Evolutionary conservation across 805 yeast genomes (phyloP).

Genomic region (Tanozyma kutaoensis): DNA sequence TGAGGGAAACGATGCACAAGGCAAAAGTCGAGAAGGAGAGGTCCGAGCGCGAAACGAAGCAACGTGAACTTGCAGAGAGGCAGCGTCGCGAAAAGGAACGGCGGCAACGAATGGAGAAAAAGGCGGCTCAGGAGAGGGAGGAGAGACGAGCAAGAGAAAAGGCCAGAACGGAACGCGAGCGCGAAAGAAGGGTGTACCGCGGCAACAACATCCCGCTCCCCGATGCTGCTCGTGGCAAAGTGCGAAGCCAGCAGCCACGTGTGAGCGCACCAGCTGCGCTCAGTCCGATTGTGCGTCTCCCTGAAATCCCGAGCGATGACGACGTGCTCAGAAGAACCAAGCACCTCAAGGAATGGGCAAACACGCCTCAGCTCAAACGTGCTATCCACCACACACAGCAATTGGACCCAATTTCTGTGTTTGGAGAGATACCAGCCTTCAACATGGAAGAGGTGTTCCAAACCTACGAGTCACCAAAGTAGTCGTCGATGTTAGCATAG

Average conservation of each 20-base stretch:
- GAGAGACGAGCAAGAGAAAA: slow-evolving; percentile 12
- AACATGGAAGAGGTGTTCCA: slow-evolving; percentile 59
- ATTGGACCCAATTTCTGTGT: slow-evolving; percentile 54
- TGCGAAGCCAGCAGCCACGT: too few relatives aligned
- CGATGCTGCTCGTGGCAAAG: too few relatives aligned
- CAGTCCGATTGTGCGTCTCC: too few relatives aligned
- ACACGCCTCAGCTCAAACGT: slow-evolving; percentile 19
- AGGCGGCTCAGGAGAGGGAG: slow-evolving; percentile 15
- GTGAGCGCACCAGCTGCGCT: too few relatives aligned
- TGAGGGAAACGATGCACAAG: too few relatives aligned
- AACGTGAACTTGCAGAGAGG: too few relatives aligned
- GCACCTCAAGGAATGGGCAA: slow-evolving; percentile 20
- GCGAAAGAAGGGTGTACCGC: too few relatives aligned
- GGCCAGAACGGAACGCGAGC: slow-evolving; percentile 12
- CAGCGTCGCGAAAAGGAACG: slow-evolving; percentile 6
- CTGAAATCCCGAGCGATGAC: background rate
- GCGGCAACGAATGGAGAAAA: slow-evolving; percentile 9
- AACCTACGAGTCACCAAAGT: slow-evolving; percentile 5
- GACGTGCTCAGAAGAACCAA: slow-evolving; percentile 3
- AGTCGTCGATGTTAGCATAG: background rate
- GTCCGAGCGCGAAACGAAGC: too few relatives aligned
- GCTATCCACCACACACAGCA: slow-evolving; percentile 12
- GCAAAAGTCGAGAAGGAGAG: too few relatives aligned
- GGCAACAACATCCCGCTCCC: too few relatives aligned
- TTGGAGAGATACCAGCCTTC: slow-evolving; percentile 63